Evolutionary conservation across 2,329 filamentous ascomycete species (phyloP).

Genomic region (Sclerotinia spermophila): DNA sequence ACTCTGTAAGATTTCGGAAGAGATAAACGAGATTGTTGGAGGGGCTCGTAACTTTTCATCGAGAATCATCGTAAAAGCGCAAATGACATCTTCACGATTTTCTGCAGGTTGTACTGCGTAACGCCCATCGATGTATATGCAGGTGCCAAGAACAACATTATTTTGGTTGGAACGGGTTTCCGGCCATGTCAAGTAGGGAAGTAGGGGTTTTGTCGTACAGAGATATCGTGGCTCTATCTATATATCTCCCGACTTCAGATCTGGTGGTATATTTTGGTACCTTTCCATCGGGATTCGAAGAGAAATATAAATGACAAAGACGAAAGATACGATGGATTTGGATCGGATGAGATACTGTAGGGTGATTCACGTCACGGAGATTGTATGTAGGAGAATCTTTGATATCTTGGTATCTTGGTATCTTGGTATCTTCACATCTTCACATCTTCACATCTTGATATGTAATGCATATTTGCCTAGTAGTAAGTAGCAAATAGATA

Average conservation of each 20-base stretch:
- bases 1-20: not conserved
- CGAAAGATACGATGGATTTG: not conserved
- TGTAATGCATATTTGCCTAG: too few relatives aligned
- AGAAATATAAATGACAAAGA: not conserved
- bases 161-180: not conserved
- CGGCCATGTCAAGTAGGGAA: too few relatives aligned
- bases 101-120: not conserved
- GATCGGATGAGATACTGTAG: not conserved
- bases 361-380: not conserved
- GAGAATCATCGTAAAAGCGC: not conserved
- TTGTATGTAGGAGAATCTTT: not conserved
- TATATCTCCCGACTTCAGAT: not conserved
- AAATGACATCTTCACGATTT: not conserved
- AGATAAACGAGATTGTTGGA: not conserved
- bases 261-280: not conserved
- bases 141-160: not conserved
- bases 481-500: too few relatives aligned
- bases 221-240: not conserved
- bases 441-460: too few relatives aligned
- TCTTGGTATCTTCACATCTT: too few relatives aligned
- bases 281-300: not conserved
- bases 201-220: not conserved
- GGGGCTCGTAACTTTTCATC: not conserved
- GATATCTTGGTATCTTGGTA: not conserved
- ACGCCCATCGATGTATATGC: not conserved